Conservation (phyloP, 257 asterid species). For the Jacaranda copaia region DNA sequence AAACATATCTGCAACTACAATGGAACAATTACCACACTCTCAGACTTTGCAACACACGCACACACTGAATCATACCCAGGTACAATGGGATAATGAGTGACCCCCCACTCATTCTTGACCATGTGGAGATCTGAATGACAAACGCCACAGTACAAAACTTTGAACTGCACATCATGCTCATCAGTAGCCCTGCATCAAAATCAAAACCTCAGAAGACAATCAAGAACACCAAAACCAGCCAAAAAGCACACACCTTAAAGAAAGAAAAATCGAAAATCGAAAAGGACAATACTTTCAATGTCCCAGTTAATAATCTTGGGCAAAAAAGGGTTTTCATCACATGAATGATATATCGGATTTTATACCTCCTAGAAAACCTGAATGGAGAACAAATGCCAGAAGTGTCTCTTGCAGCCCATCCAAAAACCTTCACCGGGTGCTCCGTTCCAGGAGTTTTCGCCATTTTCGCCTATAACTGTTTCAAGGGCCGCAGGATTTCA, state of each 20-base stretch:
- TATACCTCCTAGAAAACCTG: constrained; percentile 51
- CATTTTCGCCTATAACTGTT: constrained; percentile 14
- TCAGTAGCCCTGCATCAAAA: constrained; percentile 33
- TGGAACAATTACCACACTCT: not conserved
- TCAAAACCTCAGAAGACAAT: not conserved
- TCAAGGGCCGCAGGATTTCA: not conserved
- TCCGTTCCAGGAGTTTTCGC: constrained; percentile 40
- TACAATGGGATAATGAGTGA: constrained; percentile 48
- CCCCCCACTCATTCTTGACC: constrained; percentile 48
- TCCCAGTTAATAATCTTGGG: not conserved
- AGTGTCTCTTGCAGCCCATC: constrained; percentile 62
- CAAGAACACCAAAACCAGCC: not conserved
- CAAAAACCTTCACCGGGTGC: constrained; percentile 47
- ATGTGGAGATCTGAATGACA: constrained; percentile 64
- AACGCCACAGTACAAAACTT: constrained; percentile 57
- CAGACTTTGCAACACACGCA: not conserved
- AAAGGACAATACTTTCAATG: not conserved
- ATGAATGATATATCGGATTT: not conserved
- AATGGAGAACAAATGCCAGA: constrained; percentile 58
- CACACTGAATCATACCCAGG: constrained; percentile 47
- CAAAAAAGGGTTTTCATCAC: not conserved
- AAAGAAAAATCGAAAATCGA: not conserved
- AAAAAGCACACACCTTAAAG: not conserved
- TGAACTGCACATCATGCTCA: constrained; percentile 39
- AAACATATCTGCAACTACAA: no score